Conservation (phyloP, 176 grass and related monocot species). For the Oryza glumipatula region DNA sequence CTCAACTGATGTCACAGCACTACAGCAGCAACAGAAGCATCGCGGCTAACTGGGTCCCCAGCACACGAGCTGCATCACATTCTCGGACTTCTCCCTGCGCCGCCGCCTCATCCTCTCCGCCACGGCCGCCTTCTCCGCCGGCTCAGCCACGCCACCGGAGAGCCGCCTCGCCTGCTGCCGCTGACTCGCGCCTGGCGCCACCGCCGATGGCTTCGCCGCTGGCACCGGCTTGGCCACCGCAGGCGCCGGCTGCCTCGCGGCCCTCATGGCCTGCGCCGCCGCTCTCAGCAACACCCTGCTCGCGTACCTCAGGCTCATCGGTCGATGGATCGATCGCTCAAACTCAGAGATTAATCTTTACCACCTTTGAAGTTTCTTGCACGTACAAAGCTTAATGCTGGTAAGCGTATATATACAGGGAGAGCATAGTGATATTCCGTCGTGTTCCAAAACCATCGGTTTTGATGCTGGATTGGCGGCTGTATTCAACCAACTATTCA, state of each 20-base stretch:
- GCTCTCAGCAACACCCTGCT: conserved; percentile 35
- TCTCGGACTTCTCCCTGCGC: conserved; percentile 46
- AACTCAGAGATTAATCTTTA: neutral
- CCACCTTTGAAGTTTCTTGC: neutral
- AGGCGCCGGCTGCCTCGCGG: conserved; percentile 25
- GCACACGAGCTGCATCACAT: conserved; percentile 49
- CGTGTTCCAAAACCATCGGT: conserved; percentile 3
- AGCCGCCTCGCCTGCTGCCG: conserved; percentile 24
- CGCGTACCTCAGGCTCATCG: conserved; percentile 51
- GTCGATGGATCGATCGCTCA: neutral
- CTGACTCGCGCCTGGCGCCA: neutral
- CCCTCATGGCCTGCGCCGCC: conserved; percentile 29
- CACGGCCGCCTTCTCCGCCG: conserved; percentile 5
- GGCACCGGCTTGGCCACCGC: conserved; percentile 1
- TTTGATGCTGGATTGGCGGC: neutral
- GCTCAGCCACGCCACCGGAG: neutral
- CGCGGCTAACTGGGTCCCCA: conserved; percentile 46
- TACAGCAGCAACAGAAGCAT: neutral
- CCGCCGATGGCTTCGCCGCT: conserved; percentile 4
- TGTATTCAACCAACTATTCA: neutral
- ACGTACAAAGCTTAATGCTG: too few relatives aligned
- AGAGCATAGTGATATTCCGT: neutral
- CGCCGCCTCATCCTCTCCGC: conserved; percentile 33
- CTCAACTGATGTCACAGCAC: neutral
- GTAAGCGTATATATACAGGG: neutral